Percentiles rank a stretch among this genome's conserved stretches.
phyloP scores from a whole-genome alignment of 306 rosid genomes.

The Purshia tridentata region DNA sequence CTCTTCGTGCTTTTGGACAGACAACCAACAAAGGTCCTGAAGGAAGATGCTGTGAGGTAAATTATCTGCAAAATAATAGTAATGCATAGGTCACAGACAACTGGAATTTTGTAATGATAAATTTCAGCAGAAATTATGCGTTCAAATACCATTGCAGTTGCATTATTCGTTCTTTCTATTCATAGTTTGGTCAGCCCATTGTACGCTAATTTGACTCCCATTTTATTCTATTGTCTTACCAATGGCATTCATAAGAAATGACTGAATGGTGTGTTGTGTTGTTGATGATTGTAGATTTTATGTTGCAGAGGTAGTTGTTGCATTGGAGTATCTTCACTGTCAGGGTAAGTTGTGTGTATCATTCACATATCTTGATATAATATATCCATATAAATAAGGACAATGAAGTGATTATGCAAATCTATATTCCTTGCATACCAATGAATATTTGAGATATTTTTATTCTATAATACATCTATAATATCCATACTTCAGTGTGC shows the following conservation, averaged over 20 bases:
- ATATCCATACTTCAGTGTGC: too few relatives aligned
- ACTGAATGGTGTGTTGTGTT: conserved; percentile 1
- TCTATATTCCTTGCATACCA: too few relatives aligned
- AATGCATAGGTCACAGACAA: background rate
- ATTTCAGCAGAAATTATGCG: background rate
- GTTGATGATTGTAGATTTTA: conserved; percentile 62
- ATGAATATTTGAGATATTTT: too few relatives aligned
- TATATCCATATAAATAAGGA: conserved; percentile 5
- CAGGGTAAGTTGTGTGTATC: conserved; percentile 52
- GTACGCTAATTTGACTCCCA: background rate
- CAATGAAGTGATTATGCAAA: background rate
- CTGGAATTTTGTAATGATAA: background rate
- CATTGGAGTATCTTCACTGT: conserved; percentile 97
- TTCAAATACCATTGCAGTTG: background rate
- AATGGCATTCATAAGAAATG: background rate
- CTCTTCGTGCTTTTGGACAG: conserved; percentile 84
- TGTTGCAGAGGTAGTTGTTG: conserved; percentile 80
- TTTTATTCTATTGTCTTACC: background rate
- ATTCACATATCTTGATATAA: background rate
- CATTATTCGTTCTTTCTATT: background rate
- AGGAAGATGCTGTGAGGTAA: conserved; percentile 91
- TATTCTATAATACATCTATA: background rate
- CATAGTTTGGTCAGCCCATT: background rate
- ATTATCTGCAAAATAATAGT: background rate
- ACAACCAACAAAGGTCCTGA: conserved; percentile 82